Evolutionary conservation across 2,329 filamentous ascomycete species (phyloP).

Genomic region (Lachnum nothofagi): DNA sequence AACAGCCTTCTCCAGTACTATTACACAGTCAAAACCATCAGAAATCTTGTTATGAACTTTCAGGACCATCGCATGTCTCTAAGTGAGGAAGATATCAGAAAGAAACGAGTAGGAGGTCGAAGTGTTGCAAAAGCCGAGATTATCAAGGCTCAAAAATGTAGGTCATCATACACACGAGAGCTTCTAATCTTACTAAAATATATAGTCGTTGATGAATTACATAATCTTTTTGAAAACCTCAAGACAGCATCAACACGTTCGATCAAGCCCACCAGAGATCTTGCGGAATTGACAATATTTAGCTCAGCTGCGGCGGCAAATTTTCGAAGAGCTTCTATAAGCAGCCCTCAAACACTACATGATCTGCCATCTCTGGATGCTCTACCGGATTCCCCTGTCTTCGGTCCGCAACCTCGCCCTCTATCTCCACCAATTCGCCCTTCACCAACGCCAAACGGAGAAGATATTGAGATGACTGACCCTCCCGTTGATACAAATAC

Average conservation of each 20-base stretch:
- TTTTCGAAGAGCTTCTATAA: conserved; percentile 44
- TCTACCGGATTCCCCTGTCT: conserved; percentile 24
- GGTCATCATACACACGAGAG: conserved; percentile 36
- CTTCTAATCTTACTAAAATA: conserved; percentile 17
- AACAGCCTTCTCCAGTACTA: conserved; percentile 96
- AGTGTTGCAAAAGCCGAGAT: conserved; percentile 56
- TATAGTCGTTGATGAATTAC: conserved; percentile 69
- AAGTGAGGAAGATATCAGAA: conserved; percentile 55
- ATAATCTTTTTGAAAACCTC: conserved; percentile 64
- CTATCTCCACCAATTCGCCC: conserved; percentile 10
- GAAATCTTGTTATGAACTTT: conserved; percentile 74
- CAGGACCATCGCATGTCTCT: conserved; percentile 65
- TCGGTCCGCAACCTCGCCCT: conserved; percentile 27
- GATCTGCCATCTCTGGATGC: conserved; percentile 23
- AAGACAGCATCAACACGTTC: conserved; percentile 56
- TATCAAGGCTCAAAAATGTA: conserved; percentile 65
- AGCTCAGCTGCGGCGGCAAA: conserved; percentile 50
- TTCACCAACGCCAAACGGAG: conserved; percentile 15
- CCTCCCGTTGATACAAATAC: conserved; percentile 21
- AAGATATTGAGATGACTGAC: conserved; percentile 33
- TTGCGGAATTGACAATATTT: conserved; percentile 75
- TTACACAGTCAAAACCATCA: conserved; percentile 77
- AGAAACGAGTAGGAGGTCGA: conserved; percentile 71
- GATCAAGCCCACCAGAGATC: conserved; percentile 66
- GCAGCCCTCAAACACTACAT: conserved; percentile 31